These are phyloP conservation scores for Cucurbita maxima DNA, from an alignment of 306 rosid species.

Conservation along the genomic window DNA sequence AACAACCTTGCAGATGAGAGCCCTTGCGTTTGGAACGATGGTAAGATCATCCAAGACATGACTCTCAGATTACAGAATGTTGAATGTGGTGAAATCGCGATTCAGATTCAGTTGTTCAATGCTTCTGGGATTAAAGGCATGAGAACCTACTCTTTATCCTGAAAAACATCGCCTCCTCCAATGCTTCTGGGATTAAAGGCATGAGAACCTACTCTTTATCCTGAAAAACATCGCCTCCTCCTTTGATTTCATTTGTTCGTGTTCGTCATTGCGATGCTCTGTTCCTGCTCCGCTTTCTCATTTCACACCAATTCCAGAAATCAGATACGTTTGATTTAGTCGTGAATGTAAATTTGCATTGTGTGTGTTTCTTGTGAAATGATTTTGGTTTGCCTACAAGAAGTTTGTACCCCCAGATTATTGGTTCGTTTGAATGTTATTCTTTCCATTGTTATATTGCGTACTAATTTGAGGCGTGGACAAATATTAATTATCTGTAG, in stretches of 20 bases:
- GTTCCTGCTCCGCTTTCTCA: neutral
- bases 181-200: conserved; percentile 32
- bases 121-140: conserved; percentile 27
- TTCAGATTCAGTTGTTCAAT: conserved; percentile 55
- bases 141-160: neutral
- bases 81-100: conserved; percentile 49
- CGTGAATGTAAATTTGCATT: neutral
- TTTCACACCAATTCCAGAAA: neutral
- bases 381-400: neutral
- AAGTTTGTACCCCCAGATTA: neutral
- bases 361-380: neutral
- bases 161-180: neutral
- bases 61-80: conserved; percentile 51
- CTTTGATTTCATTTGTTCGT: neutral
- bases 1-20: conserved; percentile 63
- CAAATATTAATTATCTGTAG: neutral
- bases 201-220: neutral
- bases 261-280: neutral
- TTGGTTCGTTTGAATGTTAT: neutral
- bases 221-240: neutral
- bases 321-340: neutral
- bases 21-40: conserved; percentile 41
- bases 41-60: conserved; percentile 54
- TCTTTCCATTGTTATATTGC: neutral
- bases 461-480: neutral